Conservation (phyloP, 1,284 basidiomycete species). For the Fomitopsis betulina region DNA sequence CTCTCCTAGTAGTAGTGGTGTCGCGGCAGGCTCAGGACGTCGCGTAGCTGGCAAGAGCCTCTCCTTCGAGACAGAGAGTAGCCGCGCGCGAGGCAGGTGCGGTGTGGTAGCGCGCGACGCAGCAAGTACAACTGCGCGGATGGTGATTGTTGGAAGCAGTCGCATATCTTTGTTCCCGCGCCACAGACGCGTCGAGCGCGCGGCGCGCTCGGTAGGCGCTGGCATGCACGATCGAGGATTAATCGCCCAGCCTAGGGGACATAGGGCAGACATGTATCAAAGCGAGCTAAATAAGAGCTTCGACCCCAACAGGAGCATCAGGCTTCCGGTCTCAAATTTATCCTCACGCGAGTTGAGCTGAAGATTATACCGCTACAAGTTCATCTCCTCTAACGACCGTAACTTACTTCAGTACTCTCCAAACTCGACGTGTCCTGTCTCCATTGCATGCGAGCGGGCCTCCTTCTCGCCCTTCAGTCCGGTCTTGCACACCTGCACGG, state of each 20-base stretch:
- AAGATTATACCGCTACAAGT: not conserved
- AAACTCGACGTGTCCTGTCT: constrained; percentile 84
- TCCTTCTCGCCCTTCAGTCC: constrained; percentile 92
- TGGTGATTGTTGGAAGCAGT: not conserved
- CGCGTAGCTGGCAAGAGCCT: no score
- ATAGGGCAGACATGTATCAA: no score
- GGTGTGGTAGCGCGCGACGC: not conserved
- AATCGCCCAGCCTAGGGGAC: not conserved
- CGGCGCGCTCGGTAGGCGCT: not conserved
- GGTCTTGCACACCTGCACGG: constrained; percentile 57
- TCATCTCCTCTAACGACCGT: not conserved
- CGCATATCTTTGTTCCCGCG: constrained; percentile 6
- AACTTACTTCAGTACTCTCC: constrained; percentile 68
- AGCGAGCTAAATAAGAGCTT: not conserved
- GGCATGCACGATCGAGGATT: no score
- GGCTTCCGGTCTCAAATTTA: no score
- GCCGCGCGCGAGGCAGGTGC: not conserved
- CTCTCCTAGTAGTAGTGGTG: not conserved
- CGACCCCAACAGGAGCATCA: not conserved
- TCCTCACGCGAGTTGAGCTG: no score
- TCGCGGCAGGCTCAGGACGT: not conserved
- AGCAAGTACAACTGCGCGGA: not conserved
- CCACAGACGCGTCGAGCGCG: constrained; percentile 20
- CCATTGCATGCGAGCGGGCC: constrained; percentile 79
- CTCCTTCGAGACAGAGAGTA: not conserved